phyloP scores from a whole-genome alignment of 805 yeast genomes.

The Nakazawaea ambrosiae region DNA sequence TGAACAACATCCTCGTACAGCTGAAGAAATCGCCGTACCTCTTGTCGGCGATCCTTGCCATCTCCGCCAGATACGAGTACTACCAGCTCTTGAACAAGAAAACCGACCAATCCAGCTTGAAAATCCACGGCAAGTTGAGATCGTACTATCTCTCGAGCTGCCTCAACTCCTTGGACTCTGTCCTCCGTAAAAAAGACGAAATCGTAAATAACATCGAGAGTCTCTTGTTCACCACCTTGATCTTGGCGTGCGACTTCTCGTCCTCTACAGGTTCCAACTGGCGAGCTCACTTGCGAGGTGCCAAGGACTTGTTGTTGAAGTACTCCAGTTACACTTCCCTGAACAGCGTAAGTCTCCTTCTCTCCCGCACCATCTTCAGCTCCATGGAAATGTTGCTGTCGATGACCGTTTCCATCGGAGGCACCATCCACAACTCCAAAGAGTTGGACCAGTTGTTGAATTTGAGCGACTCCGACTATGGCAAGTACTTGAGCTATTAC shows the following conservation, averaged over 20 bases:
- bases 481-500: conserved; percentile 18
- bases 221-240: conserved; percentile 57
- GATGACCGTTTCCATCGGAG: conserved; percentile 49
- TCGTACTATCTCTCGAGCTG: conserved; percentile 62
- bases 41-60: conserved; percentile 64
- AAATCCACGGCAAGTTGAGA: conserved; percentile 48
- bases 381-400: conserved; percentile 58
- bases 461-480: conserved; percentile 18
- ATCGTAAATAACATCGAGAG: conserved; percentile 58
- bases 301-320: conserved; percentile 53
- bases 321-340: conserved; percentile 24
- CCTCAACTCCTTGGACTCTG: conserved; percentile 50
- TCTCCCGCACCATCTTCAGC: conserved; percentile 26
- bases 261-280: conserved; percentile 52
- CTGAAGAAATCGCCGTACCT: conserved; percentile 50
- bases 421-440: conserved; percentile 44
- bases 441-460: conserved; percentile 36
- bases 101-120: conserved; percentile 9
- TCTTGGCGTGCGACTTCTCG: conserved; percentile 61
- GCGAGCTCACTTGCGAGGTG: conserved; percentile 65
- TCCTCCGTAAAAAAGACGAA: conserved; percentile 31
- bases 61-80: conserved; percentile 53
- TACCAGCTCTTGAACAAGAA: conserved; percentile 19
- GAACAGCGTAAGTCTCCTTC: conserved; percentile 6
- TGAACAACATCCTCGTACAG: conserved; percentile 23